A percentile compares a stretch with the other conserved stretches of the same genome.
Evolutionary conservation across 441 rosid species (phyloP).

Genomic region (Pelargonium australe): DNA sequence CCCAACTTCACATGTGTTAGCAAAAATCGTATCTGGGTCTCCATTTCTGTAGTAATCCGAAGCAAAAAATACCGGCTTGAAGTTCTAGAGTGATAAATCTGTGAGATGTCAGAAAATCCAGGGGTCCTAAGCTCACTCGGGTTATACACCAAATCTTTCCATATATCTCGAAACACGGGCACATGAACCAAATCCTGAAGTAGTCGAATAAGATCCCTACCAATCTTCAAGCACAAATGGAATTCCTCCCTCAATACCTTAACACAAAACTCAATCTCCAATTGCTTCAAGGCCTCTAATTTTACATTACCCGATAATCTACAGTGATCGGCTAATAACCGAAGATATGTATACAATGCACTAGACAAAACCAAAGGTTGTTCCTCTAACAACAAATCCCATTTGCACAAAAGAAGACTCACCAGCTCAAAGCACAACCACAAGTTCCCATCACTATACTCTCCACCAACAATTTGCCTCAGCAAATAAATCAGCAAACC

Average conservation of each 20-base stretch:
- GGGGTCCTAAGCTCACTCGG: conserved; percentile 34
- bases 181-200: conserved; percentile 75
- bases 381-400: conserved; percentile 56
- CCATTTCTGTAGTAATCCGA: conserved; percentile 63
- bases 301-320: conserved; percentile 28
- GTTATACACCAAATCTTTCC: conserved; percentile 51
- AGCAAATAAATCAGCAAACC: conserved; percentile 46
- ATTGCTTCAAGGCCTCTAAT: conserved; percentile 38
- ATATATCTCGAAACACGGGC: conserved; percentile 49
- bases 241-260: conserved; percentile 71
- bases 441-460: conserved; percentile 55
- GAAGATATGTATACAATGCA: conserved; percentile 61
- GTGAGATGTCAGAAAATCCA: conserved; percentile 43
- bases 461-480: conserved; percentile 61
- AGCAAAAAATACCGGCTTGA: conserved; percentile 61
- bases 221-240: conserved; percentile 53
- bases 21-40: conserved; percentile 60
- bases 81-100: conserved; percentile 49
- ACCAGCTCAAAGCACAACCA: conserved; percentile 74
- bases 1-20: conserved; percentile 73
- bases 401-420: conserved; percentile 37
- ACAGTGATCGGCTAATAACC: conserved; percentile 69
- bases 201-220: conserved; percentile 67
- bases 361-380: conserved; percentile 46
- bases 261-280: conserved; percentile 71